phyloP scores from a whole-genome alignment of 192 early-diverging fungal species.

The Cladochytrium replicatum region DNA sequence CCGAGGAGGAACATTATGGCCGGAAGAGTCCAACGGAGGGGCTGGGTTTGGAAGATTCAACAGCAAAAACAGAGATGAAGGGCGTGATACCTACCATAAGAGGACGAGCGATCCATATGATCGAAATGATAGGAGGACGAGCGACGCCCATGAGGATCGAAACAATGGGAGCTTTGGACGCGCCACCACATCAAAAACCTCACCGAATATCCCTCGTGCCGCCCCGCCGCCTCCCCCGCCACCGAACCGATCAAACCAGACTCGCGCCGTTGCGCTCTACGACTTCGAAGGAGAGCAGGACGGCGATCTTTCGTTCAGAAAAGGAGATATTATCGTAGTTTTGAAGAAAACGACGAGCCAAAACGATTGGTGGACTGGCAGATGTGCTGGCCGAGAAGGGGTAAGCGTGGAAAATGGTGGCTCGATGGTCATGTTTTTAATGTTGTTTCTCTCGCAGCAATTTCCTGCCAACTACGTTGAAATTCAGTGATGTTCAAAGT shows the following conservation, averaged over 20 bases:
- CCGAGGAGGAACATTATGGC: too few relatives aligned
- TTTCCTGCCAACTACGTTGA: constrained; percentile 46
- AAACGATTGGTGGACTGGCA: constrained; percentile 91
- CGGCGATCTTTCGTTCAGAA: constrained; percentile 46
- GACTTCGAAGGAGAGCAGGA: constrained; percentile 50
- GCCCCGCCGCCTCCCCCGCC: constrained; percentile 15
- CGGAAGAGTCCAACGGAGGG: too few relatives aligned
- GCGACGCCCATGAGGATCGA: too few relatives aligned
- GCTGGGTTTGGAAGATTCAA: too few relatives aligned
- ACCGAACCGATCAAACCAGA: constrained; percentile 8
- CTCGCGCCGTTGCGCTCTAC: constrained; percentile 45
- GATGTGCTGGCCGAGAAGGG: constrained; percentile 53
- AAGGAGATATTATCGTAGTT: constrained; percentile 51
- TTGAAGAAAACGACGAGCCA: constrained; percentile 54
- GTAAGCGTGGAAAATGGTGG: constrained; percentile 15
- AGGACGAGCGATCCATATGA: too few relatives aligned
- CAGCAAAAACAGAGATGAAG: too few relatives aligned
- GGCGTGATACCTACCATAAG: too few relatives aligned
- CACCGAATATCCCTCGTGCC: constrained; percentile 1
- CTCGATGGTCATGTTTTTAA: neutral
- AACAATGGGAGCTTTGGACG: neutral
- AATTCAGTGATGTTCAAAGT: too few relatives aligned
- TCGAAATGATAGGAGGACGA: too few relatives aligned
- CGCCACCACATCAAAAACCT: constrained; percentile 8
- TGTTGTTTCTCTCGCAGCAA: constrained; percentile 4